Evolutionary conservation across 2,329 filamentous ascomycete species (phyloP).

Genomic region (Alternaria angustiovoidea): DNA sequence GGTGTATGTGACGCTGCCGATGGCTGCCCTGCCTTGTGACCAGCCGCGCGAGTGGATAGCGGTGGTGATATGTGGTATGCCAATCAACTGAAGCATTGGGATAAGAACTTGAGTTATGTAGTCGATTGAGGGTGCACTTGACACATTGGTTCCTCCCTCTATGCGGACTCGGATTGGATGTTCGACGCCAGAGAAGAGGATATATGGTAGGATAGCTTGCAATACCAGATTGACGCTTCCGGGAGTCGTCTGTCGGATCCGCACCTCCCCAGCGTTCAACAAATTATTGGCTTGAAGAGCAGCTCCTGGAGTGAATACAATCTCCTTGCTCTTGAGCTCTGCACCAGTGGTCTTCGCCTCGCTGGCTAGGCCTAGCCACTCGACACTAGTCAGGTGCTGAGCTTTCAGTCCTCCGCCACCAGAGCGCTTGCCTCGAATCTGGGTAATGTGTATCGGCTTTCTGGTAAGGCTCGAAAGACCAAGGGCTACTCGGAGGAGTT

Average conservation of each 20-base stretch:
- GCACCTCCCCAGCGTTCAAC: constrained; percentile 38
- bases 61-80: constrained; percentile 57
- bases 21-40: constrained; percentile 55
- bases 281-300: background rate
- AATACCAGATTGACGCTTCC: constrained; percentile 65
- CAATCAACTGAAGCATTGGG: constrained; percentile 61
- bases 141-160: constrained; percentile 67
- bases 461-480: constrained; percentile 63
- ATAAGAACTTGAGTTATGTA: constrained; percentile 65
- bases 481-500: constrained; percentile 66
- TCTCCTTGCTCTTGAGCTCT: constrained; percentile 53
- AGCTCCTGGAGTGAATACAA: constrained; percentile 47
- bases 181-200: constrained; percentile 54
- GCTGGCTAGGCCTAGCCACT: constrained; percentile 61
- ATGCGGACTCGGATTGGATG: constrained; percentile 53
- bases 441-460: constrained; percentile 59
- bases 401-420: constrained; percentile 64
- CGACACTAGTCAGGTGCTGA: constrained; percentile 65
- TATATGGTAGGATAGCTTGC: constrained; percentile 67
- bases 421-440: constrained; percentile 63
- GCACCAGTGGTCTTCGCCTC: constrained; percentile 54
- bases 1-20: constrained; percentile 61
- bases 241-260: constrained; percentile 50
- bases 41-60: constrained; percentile 62
- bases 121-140: constrained; percentile 63